phyloP scores from a whole-genome alignment of 163 green algal species.

The Scenedesmus sp. region DNA sequence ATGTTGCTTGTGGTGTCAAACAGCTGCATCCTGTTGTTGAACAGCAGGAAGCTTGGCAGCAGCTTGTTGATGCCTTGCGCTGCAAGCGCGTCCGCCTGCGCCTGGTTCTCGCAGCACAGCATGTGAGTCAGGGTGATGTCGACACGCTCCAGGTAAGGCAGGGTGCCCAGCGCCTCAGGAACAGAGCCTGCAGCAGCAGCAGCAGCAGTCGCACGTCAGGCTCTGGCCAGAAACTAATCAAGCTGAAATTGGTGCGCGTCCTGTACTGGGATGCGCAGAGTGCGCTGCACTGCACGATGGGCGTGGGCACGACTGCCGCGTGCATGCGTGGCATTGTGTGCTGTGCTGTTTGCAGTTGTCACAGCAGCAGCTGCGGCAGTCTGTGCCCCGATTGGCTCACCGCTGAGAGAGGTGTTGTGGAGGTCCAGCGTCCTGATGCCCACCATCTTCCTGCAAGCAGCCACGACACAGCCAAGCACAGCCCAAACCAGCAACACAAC shows the following conservation, averaged over 20 bases:
- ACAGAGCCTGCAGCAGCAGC: conserved; percentile 31
- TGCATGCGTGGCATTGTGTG: background rate
- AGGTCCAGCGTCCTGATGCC: conserved; percentile 26
- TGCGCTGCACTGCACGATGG: too few relatives aligned
- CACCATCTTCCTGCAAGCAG: conserved; percentile 24
- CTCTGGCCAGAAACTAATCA: too few relatives aligned
- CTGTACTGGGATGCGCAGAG: too few relatives aligned
- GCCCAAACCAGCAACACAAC: too few relatives aligned
- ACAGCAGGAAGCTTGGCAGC: conserved; percentile 45
- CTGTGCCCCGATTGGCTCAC: background rate
- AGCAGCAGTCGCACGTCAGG: background rate
- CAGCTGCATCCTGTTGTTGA: background rate
- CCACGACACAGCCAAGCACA: too few relatives aligned
- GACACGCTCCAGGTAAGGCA: conserved; percentile 47
- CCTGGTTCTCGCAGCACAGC: conserved; percentile 58
- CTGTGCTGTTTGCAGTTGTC: too few relatives aligned
- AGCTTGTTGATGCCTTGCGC: background rate
- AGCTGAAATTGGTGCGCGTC: too few relatives aligned
- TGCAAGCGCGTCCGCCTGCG: background rate
- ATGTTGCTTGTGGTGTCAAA: conserved; percentile 2
- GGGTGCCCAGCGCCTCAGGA: background rate
- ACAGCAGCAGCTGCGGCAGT: background rate
- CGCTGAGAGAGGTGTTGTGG: conserved; percentile 20
- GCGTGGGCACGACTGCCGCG: too few relatives aligned
- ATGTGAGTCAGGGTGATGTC: conserved; percentile 57